Base-by-base conservation (phyloP, 2,329 filamentous ascomycete species). In the Curvularia sp. region DNA sequence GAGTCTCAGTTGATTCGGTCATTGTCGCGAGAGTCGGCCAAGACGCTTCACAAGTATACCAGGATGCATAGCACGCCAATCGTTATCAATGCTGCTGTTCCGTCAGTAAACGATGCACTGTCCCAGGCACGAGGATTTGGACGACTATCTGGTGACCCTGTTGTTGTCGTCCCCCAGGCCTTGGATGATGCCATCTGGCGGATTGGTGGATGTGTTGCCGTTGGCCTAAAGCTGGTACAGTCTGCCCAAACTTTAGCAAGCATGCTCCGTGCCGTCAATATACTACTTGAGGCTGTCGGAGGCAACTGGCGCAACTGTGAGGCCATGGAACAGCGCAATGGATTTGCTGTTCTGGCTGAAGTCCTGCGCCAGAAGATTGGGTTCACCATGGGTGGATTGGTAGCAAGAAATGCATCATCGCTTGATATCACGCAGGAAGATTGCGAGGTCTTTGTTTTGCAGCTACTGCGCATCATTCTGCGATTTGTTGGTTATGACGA, bases 301-400 rank as follows among this genome's bases (percentile, higher is more conserved):
- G 89, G 91, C 63, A 98, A 91, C 73, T 99, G 96, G 95, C 87
- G 95, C 63, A 98, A 98, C 66, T 98, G 95, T 66, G 96, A 99
- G 75, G 93, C 95, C 25, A 97, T 99, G 90, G 95, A 99, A 76
- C 89, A 91, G 69, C 93, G 96, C 59, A 95, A 96, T 66, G 96
- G 94, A 0, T 99, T 97, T 73, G 90, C 91, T 25, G 91, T 98
- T 34, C 80, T 99, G 49, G 90, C 90, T 39, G 87, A 93, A 76
- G 83, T 98, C 18, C 79, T 99, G 23, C 88, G 92, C 53, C 90
- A 91, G 53, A 97, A 97, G 74, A 82, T 97, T 30, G 90, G 89
- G 5, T 71, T 78, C 48, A 79, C 77, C 49, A 65, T 64, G 55
- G 75, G 72, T 50, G 57, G 61, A 80, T 78, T 64, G 70, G 87